Percentiles rank a stretch among this genome's conserved stretches.
Conservation (phyloP, 169 alveolate species). For the Eimeria maxima region DNA sequence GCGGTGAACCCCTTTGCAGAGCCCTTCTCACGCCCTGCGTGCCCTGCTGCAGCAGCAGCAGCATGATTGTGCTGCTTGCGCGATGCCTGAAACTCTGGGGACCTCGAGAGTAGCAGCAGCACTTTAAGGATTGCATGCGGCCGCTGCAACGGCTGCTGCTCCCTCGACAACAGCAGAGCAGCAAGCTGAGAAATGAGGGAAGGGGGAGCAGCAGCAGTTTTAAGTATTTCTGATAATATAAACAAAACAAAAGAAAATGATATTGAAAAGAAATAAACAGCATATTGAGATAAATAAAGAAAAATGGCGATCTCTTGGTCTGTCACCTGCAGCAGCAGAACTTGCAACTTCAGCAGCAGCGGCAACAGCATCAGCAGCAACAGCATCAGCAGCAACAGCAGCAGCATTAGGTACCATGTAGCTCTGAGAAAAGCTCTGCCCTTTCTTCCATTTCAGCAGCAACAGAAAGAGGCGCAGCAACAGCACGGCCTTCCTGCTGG, state of each 20-base stretch:
- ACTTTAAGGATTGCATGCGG: not conserved
- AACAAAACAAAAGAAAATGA: not conserved
- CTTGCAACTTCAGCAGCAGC: no score
- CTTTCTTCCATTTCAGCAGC: constrained; percentile 7
- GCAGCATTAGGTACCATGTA: not conserved
- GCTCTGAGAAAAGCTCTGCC: not conserved
- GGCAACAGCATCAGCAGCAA: not conserved
- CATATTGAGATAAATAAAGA: no score
- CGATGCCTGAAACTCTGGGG: not conserved
- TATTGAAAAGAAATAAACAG: no score
- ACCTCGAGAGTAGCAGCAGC: constrained; percentile 16
- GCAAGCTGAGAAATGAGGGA: constrained; percentile 2
- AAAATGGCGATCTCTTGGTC: not conserved
- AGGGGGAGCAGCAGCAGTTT: not conserved
- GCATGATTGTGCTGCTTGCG: not conserved
- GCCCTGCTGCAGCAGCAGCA: not conserved
- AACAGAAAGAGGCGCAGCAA: not conserved
- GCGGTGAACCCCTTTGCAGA: not conserved
- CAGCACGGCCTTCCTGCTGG: constrained; percentile 53
- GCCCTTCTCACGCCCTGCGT: not conserved
- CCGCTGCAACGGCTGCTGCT: not conserved
- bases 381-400: no score
- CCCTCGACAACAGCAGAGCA: not conserved
- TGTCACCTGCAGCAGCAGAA: not conserved
- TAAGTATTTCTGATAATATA: not conserved